Conservation (phyloP, 1,284 basidiomycete genomes). For the Sutorius eximius region DNA sequence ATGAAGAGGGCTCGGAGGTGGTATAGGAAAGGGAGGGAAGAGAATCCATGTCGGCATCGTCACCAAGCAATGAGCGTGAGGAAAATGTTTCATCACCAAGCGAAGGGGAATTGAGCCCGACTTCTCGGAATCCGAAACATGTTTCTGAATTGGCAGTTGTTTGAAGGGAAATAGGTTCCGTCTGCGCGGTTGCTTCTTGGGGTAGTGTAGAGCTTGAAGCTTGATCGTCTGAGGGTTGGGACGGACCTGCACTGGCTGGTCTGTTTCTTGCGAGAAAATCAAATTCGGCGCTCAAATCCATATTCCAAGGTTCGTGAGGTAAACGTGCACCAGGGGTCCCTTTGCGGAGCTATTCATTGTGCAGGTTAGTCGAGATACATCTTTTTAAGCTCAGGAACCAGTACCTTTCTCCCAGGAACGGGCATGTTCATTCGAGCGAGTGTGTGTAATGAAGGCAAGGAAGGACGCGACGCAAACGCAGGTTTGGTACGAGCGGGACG, state of each 20-base stretch:
- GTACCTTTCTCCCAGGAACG: slow-evolving; percentile 53
- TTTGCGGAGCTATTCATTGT: slow-evolving; percentile 46
- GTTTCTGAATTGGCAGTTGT: slow-evolving; percentile 4
- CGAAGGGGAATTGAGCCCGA: slow-evolving; percentile 5
- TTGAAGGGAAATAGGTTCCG: not conserved
- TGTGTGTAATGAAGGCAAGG: slow-evolving; percentile 61
- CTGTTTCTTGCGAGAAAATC: slow-evolving; percentile 1
- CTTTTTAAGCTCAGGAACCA: slow-evolving; percentile 12
- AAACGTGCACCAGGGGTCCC: slow-evolving; percentile 60
- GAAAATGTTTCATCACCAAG: slow-evolving; percentile 24
- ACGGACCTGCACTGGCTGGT: slow-evolving; percentile 6
- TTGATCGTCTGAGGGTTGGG: slow-evolving; percentile 10
- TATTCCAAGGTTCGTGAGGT: slow-evolving; percentile 62
- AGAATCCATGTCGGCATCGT: slow-evolving; percentile 35
- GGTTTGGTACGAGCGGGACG: slow-evolving; percentile 59
- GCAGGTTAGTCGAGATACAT: slow-evolving; percentile 6
- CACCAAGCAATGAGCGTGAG: slow-evolving; percentile 21
- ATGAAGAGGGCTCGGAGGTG: slow-evolving; percentile 32
- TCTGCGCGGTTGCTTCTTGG: not conserved
- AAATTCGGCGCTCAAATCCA: slow-evolving; percentile 19
- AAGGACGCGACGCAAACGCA: slow-evolving; percentile 59
- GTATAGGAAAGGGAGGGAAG: slow-evolving; percentile 35
- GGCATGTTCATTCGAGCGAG: slow-evolving; percentile 57
- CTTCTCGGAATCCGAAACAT: slow-evolving; percentile 12
- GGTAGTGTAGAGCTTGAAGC: not conserved